A percentile compares a stretch with the other conserved stretches of the same genome.
phyloP scores from a whole-genome alignment of 176 grass and related monocot genomes.

The Oryza rufipogon region DNA sequence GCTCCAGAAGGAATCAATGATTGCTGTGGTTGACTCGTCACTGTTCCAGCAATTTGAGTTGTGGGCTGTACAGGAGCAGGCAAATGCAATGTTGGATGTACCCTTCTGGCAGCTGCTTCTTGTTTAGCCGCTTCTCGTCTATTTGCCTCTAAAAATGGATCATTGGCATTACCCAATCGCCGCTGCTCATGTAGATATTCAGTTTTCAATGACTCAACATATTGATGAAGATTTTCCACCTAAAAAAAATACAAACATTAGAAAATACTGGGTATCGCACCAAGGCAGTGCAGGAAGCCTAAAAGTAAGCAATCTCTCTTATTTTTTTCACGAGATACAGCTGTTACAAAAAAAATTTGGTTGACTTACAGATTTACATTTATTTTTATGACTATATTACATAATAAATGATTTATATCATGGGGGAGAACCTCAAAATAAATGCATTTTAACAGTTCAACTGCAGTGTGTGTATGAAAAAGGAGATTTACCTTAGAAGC shows the following conservation, averaged over 20 bases:
- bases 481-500: slow-evolving; percentile 76
- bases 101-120: slow-evolving; percentile 85
- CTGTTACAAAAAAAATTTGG: background rate
- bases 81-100: slow-evolving; percentile 94
- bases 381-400: background rate
- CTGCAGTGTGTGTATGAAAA: background rate
- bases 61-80: slow-evolving; percentile 60
- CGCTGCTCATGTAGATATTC: slow-evolving; percentile 73
- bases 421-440: background rate
- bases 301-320: background rate
- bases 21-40: slow-evolving; percentile 51
- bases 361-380: slow-evolving; percentile 26
- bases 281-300: background rate
- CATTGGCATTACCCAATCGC: slow-evolving; percentile 56
- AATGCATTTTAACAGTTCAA: background rate
- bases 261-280: background rate
- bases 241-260: slow-evolving; percentile 45
- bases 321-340: slow-evolving; percentile 8
- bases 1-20: slow-evolving; percentile 47
- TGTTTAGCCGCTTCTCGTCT: slow-evolving; percentile 87
- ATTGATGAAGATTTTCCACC: slow-evolving; percentile 97
- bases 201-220: slow-evolving; percentile 83
- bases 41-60: slow-evolving; percentile 49
- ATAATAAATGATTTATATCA: slow-evolving; percentile 10
- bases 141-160: slow-evolving; percentile 97